Base-by-base conservation (phyloP, 495 filamentous ascomycete species). In the Aspergillus olivimuriae region DNA sequence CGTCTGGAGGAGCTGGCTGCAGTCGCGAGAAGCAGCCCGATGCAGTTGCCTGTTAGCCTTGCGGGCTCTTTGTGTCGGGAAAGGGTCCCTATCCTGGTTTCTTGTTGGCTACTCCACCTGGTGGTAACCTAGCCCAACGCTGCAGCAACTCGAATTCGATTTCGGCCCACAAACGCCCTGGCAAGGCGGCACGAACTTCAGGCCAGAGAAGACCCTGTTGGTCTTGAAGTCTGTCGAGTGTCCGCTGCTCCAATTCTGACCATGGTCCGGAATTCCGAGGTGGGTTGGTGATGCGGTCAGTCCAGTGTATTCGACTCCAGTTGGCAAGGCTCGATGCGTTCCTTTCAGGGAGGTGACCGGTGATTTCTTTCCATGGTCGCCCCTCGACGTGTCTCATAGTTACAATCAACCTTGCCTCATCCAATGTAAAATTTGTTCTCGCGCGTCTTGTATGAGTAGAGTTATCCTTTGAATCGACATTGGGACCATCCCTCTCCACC, bases 61-160 rank as follows among this genome's bases (percentile, higher is more conserved):
- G 12, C 41, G 37, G n/a, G 38, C 30, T 41, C 15, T n/a, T 32
- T n/a, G 18, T 24, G 14, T 15, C 43, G 19, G 16, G 23, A 30
- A 21, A 44, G 44, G 9, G 11, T 32, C 21, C 6, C 4, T 14
- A 20, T 36, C 33, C 30, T 11, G 10, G 41, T 16, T 18, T 33
- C 35, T 2, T 47, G 28, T 15, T 47, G 24, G 23, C 39, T 50
- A 31, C 22, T 30, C 35, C 36, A 17, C 10, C n/a, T n/a, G n/a
- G n/a, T n/a, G n/a, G n/a, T 19, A 35, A 30, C 53, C 45, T 62
- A 35, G 55, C 63, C 61, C 62, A 72, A 14, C 58, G 46, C 44
- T 56, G 58, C 36, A 72, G 43, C 45, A 70, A 39, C 34, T 72
- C 58, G 43, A 61, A 63, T 38, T 72, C 66, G 32, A 68, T 53